These are phyloP conservation scores for Raddia guianensis DNA, from an alignment of 176 grass and related monocot genomes.

Conservation along the genomic window DNA sequence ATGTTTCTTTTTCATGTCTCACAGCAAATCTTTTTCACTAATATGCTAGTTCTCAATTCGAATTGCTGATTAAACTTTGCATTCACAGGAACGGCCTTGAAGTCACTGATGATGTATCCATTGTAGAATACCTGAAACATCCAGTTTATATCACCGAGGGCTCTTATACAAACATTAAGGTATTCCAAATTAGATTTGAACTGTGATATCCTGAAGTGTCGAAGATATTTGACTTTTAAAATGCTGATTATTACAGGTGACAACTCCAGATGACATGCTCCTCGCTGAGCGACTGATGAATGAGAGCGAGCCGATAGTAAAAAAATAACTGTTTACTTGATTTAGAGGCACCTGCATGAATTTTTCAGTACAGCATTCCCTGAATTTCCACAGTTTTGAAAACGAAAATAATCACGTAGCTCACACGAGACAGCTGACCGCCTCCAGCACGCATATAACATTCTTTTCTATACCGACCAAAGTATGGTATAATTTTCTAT, in stretches of 20 bases:
- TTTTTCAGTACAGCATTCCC: constrained; percentile 24
- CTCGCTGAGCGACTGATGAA: constrained; percentile 89
- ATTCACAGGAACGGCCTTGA: constrained; percentile 71
- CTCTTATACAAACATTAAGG: constrained; percentile 98
- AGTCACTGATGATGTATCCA: constrained; percentile 96
- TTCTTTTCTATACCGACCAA: constrained; percentile 27
- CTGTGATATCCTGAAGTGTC: background rate
- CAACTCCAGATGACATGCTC: constrained; percentile 89
- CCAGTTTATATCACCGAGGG: constrained; percentile 92
- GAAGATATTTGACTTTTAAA: constrained; percentile 22
- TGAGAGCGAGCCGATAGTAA: constrained; percentile 8
- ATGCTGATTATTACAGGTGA: constrained; percentile 62
- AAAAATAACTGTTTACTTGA: constrained; percentile 12
- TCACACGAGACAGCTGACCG: background rate
- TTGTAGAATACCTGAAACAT: constrained; percentile 90
- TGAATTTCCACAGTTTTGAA: constrained; percentile 19
- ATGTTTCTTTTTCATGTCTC: constrained; percentile 26
- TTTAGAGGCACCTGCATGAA: constrained; percentile 7
- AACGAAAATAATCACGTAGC: constrained; percentile 12
- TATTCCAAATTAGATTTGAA: constrained; percentile 35
- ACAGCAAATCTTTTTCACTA: background rate
- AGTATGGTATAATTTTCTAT: background rate
- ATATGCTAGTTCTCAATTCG: background rate
- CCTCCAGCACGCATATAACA: background rate
- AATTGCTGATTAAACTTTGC: constrained; percentile 10